A percentile compares a stretch with the other conserved stretches of the same genome.
Conservation (phyloP, 1,284 basidiomycete genomes). For the Jaminaea rosea region DNA sequence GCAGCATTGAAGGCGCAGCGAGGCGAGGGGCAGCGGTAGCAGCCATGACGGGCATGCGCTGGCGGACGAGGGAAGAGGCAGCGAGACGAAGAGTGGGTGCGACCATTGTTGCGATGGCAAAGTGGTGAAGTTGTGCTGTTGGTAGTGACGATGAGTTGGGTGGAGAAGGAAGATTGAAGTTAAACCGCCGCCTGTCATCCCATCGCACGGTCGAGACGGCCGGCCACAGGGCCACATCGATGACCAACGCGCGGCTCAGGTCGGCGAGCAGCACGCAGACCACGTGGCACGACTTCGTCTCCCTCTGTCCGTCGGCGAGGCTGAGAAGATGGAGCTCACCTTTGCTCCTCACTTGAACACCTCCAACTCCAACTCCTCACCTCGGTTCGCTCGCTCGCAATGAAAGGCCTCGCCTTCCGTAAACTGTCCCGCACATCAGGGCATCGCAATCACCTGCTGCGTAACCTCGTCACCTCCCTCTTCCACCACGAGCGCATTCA, state of each 20-base stretch:
- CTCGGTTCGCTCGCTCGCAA: slow-evolving; percentile 13
- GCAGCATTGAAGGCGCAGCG: neutral
- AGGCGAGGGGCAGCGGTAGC: neutral
- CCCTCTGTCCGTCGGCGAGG: too few species aligned
- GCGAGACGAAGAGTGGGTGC: neutral
- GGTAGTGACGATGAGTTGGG: neutral
- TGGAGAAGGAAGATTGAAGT: neutral
- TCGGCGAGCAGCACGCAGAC: too few species aligned
- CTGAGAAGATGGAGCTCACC: too few species aligned
- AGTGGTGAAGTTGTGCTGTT: too few species aligned
- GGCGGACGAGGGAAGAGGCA: neutral
- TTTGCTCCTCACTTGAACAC: too few species aligned
- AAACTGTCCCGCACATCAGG: slow-evolving; percentile 35
- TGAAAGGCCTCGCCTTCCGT: slow-evolving; percentile 45
- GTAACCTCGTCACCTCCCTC: slow-evolving; percentile 84
- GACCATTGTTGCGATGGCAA: neutral
- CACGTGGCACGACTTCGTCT: too few species aligned
- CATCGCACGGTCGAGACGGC: too few species aligned
- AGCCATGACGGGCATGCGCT: neutral
- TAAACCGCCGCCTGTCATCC: neutral
- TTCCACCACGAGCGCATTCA: slow-evolving; percentile 92
- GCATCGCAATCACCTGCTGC: slow-evolving; percentile 6
- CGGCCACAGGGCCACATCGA: too few species aligned
- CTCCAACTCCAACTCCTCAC: neutral
- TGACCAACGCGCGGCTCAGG: too few species aligned